Conservation (phyloP, 2,329 filamentous ascomycete genomes). For the Triangularia setosa region DNA sequence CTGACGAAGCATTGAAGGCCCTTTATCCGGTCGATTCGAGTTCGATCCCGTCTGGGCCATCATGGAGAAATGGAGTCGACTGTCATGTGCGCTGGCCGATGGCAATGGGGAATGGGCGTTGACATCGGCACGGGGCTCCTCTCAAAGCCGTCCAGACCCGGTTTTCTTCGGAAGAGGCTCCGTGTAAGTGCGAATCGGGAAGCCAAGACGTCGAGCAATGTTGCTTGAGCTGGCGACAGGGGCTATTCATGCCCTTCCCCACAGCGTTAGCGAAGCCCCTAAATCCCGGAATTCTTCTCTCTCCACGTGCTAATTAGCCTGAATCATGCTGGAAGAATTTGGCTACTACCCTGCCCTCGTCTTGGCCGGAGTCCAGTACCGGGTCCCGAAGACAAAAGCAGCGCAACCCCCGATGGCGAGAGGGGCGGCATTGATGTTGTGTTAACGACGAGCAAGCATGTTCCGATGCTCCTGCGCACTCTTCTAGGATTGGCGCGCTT, state of each 20-base stretch:
- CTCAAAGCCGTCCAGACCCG: slow-evolving; percentile 7
- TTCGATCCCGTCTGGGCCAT: not conserved
- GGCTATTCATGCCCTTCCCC: not conserved
- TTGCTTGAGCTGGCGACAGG: slow-evolving; percentile 16
- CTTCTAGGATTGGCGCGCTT: not conserved
- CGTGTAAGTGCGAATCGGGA: slow-evolving; percentile 17
- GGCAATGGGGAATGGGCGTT: not conserved
- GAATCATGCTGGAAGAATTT: slow-evolving; percentile 12
- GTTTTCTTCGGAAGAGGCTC: slow-evolving; percentile 23
- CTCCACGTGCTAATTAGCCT: slow-evolving; percentile 23
- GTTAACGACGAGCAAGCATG: too few relatives aligned
- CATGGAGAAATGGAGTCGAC: not conserved
- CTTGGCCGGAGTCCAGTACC: slow-evolving; percentile 1
- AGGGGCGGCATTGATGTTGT: not conserved
- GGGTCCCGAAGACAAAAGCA: slow-evolving; percentile 11
- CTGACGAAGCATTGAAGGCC: not conserved
- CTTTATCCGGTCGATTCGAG: not conserved
- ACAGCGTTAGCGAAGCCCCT: slow-evolving; percentile 6
- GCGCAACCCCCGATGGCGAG: not conserved
- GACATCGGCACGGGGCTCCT: not conserved
- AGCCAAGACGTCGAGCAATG: slow-evolving; percentile 16
- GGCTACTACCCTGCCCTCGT: slow-evolving; percentile 1
- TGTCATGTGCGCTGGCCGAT: not conserved
- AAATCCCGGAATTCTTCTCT: slow-evolving; percentile 8
- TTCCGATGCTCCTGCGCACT: too few relatives aligned